phyloP scores from a whole-genome alignment of 2,329 filamentous ascomycete species.

The Ascocoryne sarcoides region DNA sequence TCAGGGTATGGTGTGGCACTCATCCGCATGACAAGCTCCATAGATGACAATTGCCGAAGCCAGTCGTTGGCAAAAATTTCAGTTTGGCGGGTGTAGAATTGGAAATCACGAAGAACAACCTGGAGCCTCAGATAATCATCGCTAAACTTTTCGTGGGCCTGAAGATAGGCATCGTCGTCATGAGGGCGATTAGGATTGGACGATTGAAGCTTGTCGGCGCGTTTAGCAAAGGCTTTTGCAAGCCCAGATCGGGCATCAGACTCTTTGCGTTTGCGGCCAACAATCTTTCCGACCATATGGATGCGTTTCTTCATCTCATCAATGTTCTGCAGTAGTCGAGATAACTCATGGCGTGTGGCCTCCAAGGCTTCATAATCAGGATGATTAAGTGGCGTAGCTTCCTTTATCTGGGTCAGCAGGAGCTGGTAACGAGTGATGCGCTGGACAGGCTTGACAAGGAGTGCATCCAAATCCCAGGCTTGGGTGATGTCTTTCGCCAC shows the following conservation, averaged over 20 bases:
- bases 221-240: conserved; percentile 81
- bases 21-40: conserved; percentile 76
- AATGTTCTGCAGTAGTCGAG: conserved; percentile 71
- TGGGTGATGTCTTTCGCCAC: conserved; percentile 86
- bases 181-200: conserved; percentile 54
- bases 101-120: conserved; percentile 79
- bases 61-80: conserved; percentile 75
- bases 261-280: conserved; percentile 74
- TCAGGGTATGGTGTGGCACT: conserved; percentile 70
- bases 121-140: conserved; percentile 90
- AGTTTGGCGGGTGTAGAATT: conserved; percentile 79
- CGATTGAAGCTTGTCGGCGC: conserved; percentile 44
- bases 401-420: conserved; percentile 69
- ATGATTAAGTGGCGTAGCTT: conserved; percentile 72
- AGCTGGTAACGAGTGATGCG: conserved; percentile 90
- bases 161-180: conserved; percentile 75
- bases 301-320: conserved; percentile 95
- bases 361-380: conserved; percentile 65
- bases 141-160: conserved; percentile 76
- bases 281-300: conserved; percentile 83
- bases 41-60: conserved; percentile 68
- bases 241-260: conserved; percentile 79
- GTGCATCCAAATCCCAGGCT: conserved; percentile 89
- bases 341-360: conserved; percentile 42
- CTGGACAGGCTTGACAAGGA: conserved; percentile 97